Percentiles rank a stretch among this genome's conserved stretches.
These are phyloP conservation scores for Talaromyces funiculosus DNA, from an alignment of 2,329 filamentous ascomycete genomes.

Conservation along the genomic window DNA sequence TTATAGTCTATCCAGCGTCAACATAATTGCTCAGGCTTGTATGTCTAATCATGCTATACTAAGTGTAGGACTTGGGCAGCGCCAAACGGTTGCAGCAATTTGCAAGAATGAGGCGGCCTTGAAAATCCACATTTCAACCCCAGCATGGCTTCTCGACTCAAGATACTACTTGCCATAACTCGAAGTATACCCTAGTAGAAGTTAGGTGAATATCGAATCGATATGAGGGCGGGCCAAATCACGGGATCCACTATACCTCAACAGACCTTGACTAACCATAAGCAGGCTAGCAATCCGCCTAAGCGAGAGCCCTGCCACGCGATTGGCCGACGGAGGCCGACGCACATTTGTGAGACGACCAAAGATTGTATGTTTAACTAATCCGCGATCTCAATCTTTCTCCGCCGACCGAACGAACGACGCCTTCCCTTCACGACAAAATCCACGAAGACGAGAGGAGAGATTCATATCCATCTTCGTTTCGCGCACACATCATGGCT, in stretches of 20 bases:
- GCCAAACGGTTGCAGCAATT: not conserved
- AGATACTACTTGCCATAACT: too few relatives aligned
- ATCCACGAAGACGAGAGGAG: not conserved
- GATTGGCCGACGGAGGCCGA: constrained; percentile 10
- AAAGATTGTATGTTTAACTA: constrained; percentile 9
- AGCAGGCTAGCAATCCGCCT: constrained; percentile 9
- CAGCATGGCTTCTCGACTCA: too few relatives aligned
- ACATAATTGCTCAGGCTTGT: not conserved
- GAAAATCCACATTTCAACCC: not conserved
- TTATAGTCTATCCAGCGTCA: not conserved
- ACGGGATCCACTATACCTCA: constrained; percentile 13
- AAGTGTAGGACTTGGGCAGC: not conserved
- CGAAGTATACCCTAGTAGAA: too few relatives aligned
- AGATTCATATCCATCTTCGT: constrained; percentile 5
- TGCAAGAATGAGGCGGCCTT: not conserved
- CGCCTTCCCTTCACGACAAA: constrained; percentile 12
- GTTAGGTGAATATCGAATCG: not conserved
- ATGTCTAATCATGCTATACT: not conserved
- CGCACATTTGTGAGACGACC: constrained; percentile 13
- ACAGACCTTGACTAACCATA: not conserved
- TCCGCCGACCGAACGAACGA: constrained; percentile 12
- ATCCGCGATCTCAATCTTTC: constrained; percentile 5
- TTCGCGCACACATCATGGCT: constrained; percentile 51
- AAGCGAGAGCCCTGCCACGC: constrained; percentile 14
- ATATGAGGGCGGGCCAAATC: constrained; percentile 6